Evolutionary conservation across 2,329 filamentous ascomycete genomes (phyloP).

Genomic region (Colletotrichum gigasporum): DNA sequence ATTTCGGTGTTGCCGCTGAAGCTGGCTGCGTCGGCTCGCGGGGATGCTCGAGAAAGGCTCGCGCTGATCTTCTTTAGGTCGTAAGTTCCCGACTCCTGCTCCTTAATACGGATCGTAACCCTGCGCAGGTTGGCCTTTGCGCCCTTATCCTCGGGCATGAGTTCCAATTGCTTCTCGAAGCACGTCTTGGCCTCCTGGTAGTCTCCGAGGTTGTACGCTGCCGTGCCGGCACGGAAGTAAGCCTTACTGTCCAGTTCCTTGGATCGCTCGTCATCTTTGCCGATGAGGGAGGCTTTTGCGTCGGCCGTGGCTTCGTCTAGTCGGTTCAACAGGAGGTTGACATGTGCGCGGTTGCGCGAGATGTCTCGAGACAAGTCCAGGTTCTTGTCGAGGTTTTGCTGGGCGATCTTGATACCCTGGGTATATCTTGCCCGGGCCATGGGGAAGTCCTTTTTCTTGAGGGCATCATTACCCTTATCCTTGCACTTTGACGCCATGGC

Average conservation of each 20-base stretch:
- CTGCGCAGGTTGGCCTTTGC: constrained; percentile 33
- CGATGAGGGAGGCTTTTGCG: constrained; percentile 41
- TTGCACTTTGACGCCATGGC: constrained; percentile 36
- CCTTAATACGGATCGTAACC: constrained; percentile 35
- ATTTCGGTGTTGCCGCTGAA: constrained; percentile 40
- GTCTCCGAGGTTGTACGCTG: constrained; percentile 40
- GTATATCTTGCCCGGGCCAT: constrained; percentile 39
- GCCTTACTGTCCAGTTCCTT: constrained; percentile 42
- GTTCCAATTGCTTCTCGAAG: constrained; percentile 36
- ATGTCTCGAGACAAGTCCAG: constrained; percentile 41
- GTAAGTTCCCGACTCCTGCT: constrained; percentile 35
- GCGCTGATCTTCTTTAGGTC: constrained; percentile 36
- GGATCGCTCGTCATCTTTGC: constrained; percentile 1
- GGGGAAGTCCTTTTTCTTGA: constrained; percentile 34
- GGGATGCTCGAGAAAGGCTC: constrained; percentile 37
- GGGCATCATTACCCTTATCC: constrained; percentile 40
- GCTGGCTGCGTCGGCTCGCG: constrained; percentile 41
- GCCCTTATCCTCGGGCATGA: constrained; percentile 37
- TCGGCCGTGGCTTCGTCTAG: constrained; percentile 43
- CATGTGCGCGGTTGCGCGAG: constrained; percentile 41
- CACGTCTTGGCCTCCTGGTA: constrained; percentile 35
- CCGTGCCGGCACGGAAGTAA: constrained; percentile 42
- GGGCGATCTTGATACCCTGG: constrained; percentile 34
- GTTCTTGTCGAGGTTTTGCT: not conserved
- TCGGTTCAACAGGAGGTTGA: constrained; percentile 42